These are phyloP conservation scores for Extremus antarcticus DNA, from an alignment of 495 filamentous ascomycete genomes.

Conservation along the genomic window DNA sequence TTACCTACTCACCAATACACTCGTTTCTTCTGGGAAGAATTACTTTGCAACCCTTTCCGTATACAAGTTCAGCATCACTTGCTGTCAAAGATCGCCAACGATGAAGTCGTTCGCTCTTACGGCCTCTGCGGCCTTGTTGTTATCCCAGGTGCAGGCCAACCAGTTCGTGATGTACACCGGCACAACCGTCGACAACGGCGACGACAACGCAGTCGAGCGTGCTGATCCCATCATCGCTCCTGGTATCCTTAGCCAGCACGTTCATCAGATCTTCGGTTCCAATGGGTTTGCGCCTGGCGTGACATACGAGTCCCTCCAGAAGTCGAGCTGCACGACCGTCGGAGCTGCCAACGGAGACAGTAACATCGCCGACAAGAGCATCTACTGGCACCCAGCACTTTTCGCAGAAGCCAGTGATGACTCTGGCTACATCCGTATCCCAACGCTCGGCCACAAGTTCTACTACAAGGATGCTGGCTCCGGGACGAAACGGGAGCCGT, in stretches of 20 bases:
- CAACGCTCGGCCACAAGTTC: conserved; percentile 6
- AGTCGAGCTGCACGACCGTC: conserved; percentile 4
- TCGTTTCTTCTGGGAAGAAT: not conserved
- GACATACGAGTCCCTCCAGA: conserved; percentile 6
- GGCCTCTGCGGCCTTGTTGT: not conserved
- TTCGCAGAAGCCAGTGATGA: not conserved
- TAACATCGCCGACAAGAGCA: conserved; percentile 4
- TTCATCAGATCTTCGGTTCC: conserved; percentile 5
- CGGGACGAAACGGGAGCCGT: not conserved
- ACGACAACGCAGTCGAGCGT: conserved; percentile 5
- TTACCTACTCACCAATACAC: not conserved
- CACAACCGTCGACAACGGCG: not conserved
- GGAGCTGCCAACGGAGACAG: not conserved
- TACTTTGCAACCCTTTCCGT: no score
- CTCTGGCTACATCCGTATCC: conserved; percentile 2
- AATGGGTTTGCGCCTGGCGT: not conserved
- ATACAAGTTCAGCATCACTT: not conserved
- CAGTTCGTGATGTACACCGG: conserved; percentile 9
- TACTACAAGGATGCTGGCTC: conserved; percentile 11
- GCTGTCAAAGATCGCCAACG: not conserved
- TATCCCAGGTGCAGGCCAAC: not conserved
- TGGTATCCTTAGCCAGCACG: conserved; percentile 4
- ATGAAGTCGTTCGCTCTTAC: conserved; percentile 1
- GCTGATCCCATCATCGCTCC: conserved; percentile 9
- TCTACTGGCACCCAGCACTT: conserved; percentile 12